phyloP scores from a whole-genome alignment of 768 basidiomycete genomes.

The Boletus sensibilis region DNA sequence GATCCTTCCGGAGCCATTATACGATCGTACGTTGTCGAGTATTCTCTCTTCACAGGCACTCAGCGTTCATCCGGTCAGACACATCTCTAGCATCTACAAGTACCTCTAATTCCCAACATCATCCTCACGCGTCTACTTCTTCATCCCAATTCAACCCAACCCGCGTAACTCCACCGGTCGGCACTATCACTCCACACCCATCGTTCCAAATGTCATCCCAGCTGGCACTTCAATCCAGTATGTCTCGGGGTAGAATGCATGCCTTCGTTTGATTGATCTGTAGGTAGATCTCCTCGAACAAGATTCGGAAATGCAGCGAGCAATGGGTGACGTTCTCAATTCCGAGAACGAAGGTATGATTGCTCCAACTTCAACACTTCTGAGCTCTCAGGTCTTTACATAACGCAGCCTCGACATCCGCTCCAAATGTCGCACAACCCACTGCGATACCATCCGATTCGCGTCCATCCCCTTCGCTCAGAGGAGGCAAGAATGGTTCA shows the following conservation, averaged over 20 bases:
- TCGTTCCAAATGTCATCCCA: slow-evolving; percentile 56
- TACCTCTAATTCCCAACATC: slow-evolving; percentile 15
- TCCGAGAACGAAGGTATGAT: slow-evolving; percentile 43
- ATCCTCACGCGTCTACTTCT: slow-evolving; percentile 29
- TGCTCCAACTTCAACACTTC: neutral
- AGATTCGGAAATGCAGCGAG: slow-evolving; percentile 71
- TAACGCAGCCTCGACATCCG: slow-evolving; percentile 15
- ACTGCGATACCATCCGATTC: slow-evolving; percentile 5
- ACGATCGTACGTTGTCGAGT: slow-evolving; percentile 35
- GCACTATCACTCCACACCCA: slow-evolving; percentile 54
- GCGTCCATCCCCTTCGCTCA: slow-evolving; percentile 17
- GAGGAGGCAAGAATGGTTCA: neutral
- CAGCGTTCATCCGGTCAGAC: slow-evolving; percentile 9
- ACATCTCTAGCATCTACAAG: slow-evolving; percentile 17
- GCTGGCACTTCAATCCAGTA: slow-evolving; percentile 55
- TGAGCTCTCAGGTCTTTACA: neutral
- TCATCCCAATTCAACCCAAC: slow-evolving; percentile 37
- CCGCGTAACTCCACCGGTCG: slow-evolving; percentile 44
- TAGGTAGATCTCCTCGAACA: slow-evolving; percentile 60
- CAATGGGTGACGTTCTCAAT: slow-evolving; percentile 54
- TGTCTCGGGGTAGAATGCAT: slow-evolving; percentile 16
- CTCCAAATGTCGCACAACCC: slow-evolving; percentile 4
- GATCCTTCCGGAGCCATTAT: slow-evolving; percentile 30
- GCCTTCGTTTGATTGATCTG: slow-evolving; percentile 1
- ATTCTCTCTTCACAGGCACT: neutral